These are phyloP conservation scores for Pythium chondricola DNA, from an alignment of 352 stramenopile species.

Conservation along the genomic window DNA sequence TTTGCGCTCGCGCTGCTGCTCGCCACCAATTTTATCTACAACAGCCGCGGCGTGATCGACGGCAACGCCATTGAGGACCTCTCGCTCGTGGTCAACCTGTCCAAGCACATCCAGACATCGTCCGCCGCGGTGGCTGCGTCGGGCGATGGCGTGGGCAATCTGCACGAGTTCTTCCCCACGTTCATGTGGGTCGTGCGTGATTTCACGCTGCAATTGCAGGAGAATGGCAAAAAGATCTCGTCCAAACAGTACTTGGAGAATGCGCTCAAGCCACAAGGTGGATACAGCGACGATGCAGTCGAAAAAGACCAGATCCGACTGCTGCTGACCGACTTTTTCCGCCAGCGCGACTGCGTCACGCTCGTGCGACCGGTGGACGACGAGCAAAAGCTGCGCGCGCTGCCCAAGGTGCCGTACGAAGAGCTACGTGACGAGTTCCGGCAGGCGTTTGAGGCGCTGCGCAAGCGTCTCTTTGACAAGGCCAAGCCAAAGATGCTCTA, in stretches of 20 bases:
- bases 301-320: conserved; percentile 79
- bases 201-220: conserved; percentile 83
- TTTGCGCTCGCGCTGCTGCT: conserved; percentile 86
- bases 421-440: conserved; percentile 83
- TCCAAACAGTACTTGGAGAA: conserved; percentile 88
- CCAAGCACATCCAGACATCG: conserved; percentile 86
- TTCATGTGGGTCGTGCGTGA: conserved; percentile 90
- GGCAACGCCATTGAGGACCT: conserved; percentile 85
- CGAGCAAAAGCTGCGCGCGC: conserved; percentile 69
- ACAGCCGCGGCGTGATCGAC: conserved; percentile 87
- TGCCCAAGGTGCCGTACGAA: conserved; percentile 62
- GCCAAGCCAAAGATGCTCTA: conserved; percentile 82
- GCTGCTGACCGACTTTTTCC: conserved; percentile 78
- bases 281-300: conserved; percentile 71
- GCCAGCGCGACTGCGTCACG: conserved; percentile 85
- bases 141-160: conserved; percentile 15
- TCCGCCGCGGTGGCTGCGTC: conserved; percentile 23
- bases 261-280: conserved; percentile 71
- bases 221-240: conserved; percentile 84
- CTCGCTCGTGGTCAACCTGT: conserved; percentile 88
- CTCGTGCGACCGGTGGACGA: conserved; percentile 85
- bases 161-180: conserved; percentile 82
- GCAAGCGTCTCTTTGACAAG: conserved; percentile 65
- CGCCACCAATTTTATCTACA: conserved; percentile 88
- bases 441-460: conserved; percentile 59